phyloP scores from a whole-genome alignment of 1,139 yeast genomes.

The Zhuliangozyma blackwelliae region DNA sequence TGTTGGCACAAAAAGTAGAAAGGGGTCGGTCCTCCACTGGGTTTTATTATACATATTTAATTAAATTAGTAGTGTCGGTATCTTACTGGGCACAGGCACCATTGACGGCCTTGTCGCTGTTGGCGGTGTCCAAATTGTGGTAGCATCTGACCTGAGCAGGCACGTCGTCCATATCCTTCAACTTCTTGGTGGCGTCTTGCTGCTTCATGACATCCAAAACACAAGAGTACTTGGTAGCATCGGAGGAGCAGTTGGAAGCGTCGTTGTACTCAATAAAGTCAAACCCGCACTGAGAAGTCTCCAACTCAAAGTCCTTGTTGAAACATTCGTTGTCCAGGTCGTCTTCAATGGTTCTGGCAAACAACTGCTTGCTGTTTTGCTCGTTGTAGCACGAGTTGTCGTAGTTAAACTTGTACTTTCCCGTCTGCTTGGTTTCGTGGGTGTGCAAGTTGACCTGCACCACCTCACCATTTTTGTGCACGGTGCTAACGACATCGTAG shows the following conservation, averaged over 20 bases:
- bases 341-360: slow-evolving; percentile 11
- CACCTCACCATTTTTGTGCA: slow-evolving; percentile 12
- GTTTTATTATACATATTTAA: too few species aligned
- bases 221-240: slow-evolving; percentile 12
- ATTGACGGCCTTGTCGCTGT: slow-evolving; percentile 6
- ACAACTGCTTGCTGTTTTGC: slow-evolving; percentile 7
- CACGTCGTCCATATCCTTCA: slow-evolving; percentile 12
- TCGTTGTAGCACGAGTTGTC: slow-evolving; percentile 11
- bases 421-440: slow-evolving; percentile 11
- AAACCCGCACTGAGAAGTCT: slow-evolving; percentile 13
- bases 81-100: slow-evolving; percentile 13
- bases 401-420: slow-evolving; percentile 10
- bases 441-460: slow-evolving; percentile 11
- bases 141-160: slow-evolving; percentile 16
- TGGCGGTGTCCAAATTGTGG: slow-evolving; percentile 9
- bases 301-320: slow-evolving; percentile 10
- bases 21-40: too few species aligned
- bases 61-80: too few species aligned
- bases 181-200: slow-evolving; percentile 12
- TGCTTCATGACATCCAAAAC: slow-evolving; percentile 13
- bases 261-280: slow-evolving; percentile 11
- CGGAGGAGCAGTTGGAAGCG: slow-evolving; percentile 10
- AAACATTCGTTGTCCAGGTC: slow-evolving; percentile 8
- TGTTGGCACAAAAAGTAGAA: too few species aligned
- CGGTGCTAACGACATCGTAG: slow-evolving; percentile 12